Evolutionary conservation across 169 alveolate species (phyloP).

Genomic region (Cryptosporidium viatorum): DNA sequence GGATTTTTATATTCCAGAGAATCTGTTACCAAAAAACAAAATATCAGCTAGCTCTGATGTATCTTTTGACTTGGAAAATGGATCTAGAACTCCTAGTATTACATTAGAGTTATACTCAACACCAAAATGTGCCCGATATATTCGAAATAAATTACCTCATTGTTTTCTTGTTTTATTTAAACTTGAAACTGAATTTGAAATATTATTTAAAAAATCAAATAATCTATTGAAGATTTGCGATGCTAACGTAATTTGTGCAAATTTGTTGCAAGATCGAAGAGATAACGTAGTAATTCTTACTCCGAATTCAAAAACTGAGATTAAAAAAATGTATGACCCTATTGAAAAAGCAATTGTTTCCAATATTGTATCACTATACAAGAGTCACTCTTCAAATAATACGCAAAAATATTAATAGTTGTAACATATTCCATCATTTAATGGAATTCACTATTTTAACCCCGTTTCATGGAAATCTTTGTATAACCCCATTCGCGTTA

Average conservation of each 20-base stretch:
- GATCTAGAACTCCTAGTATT: constrained; percentile 9
- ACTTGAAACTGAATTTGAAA: constrained; percentile 82
- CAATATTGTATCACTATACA: constrained; percentile 6
- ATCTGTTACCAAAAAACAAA: constrained; percentile 45
- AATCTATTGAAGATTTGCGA: constrained; percentile 77
- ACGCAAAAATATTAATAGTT: neutral
- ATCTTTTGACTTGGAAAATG: constrained; percentile 29
- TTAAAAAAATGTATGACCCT: constrained; percentile 15
- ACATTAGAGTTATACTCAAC: constrained; percentile 74
- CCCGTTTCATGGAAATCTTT: constrained; percentile 38
- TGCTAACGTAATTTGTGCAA: constrained; percentile 80
- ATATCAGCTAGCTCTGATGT: constrained; percentile 39
- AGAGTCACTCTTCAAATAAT: neutral
- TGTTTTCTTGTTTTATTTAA: constrained; percentile 79
- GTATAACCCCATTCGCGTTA: neutral
- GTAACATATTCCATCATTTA: neutral
- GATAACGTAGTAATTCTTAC: constrained; percentile 36
- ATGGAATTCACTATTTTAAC: neutral
- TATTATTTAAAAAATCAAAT: constrained; percentile 76
- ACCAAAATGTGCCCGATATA: constrained; percentile 79
- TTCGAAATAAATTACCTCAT: constrained; percentile 69
- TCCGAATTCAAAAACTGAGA: neutral
- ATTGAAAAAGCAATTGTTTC: constrained; percentile 36
- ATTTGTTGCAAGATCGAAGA: constrained; percentile 78
- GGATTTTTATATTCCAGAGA: constrained; percentile 86